These are phyloP conservation scores for Ambrosiella beaveri DNA, from an alignment of 2,329 filamentous ascomycete species.

Conservation along the genomic window DNA sequence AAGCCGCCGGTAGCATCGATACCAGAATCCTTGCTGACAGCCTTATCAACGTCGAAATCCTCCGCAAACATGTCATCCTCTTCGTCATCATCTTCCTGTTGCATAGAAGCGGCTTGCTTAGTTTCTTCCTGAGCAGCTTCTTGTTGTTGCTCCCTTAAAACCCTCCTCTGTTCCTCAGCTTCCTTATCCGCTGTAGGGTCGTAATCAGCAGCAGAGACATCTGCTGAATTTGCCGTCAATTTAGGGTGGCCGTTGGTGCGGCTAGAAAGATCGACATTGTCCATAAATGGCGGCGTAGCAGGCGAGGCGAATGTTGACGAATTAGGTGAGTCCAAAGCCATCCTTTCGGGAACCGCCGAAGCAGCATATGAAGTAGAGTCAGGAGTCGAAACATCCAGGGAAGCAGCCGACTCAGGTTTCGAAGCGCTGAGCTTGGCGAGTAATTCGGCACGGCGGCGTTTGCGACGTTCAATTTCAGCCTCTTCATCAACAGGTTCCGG, in stretches of 20 bases:
- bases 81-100: constrained; percentile 47
- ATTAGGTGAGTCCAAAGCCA: constrained; percentile 25
- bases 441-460: constrained; percentile 69
- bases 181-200: constrained; percentile 79
- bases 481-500: constrained; percentile 52
- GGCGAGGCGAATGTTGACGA: neutral
- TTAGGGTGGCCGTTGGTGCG: constrained; percentile 16
- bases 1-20: constrained; percentile 45
- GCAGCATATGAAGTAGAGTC: constrained; percentile 19
- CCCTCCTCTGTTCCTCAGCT: constrained; percentile 50
- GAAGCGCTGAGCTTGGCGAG: constrained; percentile 55
- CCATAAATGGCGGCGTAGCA: constrained; percentile 4
- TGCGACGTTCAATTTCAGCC: constrained; percentile 67
- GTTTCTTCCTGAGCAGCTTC: constrained; percentile 14
- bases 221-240: constrained; percentile 36
- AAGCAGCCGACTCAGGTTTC: constrained; percentile 30
- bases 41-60: constrained; percentile 50
- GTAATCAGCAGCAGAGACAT: constrained; percentile 83
- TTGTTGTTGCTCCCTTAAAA: constrained; percentile 36
- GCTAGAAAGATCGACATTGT: constrained; percentile 7
- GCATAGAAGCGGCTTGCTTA: constrained; percentile 17
- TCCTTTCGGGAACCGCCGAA: constrained; percentile 19
- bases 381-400: constrained; percentile 20
- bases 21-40: constrained; percentile 28
- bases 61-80: constrained; percentile 85